phyloP scores from a whole-genome alignment of 192 early-diverging fungal genomes.

The Rhizoclosmatium globosum region DNA sequence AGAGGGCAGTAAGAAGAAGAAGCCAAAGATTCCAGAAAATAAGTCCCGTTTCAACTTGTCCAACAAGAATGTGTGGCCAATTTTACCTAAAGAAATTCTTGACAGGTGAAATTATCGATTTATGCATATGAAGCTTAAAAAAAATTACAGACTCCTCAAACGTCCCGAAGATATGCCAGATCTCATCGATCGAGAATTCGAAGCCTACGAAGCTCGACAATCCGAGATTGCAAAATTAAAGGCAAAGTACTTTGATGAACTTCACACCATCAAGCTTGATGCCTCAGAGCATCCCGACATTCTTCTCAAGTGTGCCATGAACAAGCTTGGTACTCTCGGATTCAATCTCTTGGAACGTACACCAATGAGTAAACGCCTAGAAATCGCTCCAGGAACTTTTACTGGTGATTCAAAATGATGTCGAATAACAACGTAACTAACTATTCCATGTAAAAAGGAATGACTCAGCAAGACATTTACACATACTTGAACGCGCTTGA shows the following conservation, averaged over 20 bases:
- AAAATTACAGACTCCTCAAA: conserved; percentile 49
- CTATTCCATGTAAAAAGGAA: neutral
- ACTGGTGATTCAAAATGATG: conserved; percentile 39
- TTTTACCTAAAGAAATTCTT: conserved; percentile 52
- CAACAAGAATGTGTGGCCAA: conserved; percentile 50
- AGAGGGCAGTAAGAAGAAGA: conserved; percentile 8
- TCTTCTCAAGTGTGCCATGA: conserved; percentile 40
- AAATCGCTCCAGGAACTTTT: conserved; percentile 46
- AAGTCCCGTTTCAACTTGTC: conserved; percentile 22
- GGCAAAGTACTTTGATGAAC: conserved; percentile 38
- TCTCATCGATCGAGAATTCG: conserved; percentile 30
- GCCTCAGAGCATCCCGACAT: conserved; percentile 56
- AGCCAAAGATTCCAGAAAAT: conserved; percentile 6
- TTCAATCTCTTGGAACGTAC: conserved; percentile 36
- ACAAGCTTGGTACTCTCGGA: conserved; percentile 42
- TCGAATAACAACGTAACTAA: neutral
- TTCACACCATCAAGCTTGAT: conserved; percentile 51
- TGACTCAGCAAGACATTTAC: conserved; percentile 45
- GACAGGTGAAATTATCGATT: conserved; percentile 34
- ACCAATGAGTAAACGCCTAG: conserved; percentile 32
- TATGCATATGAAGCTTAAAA: neutral
- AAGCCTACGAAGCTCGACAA: conserved; percentile 17
- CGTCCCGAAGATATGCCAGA: conserved; percentile 53
- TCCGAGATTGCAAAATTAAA: conserved; percentile 29
- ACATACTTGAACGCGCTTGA: conserved; percentile 44